Percentiles rank a stretch among this genome's conserved stretches.
Conservation (phyloP, 192 early-diverging fungal genomes). For the Umbelopsis ramanniana region DNA sequence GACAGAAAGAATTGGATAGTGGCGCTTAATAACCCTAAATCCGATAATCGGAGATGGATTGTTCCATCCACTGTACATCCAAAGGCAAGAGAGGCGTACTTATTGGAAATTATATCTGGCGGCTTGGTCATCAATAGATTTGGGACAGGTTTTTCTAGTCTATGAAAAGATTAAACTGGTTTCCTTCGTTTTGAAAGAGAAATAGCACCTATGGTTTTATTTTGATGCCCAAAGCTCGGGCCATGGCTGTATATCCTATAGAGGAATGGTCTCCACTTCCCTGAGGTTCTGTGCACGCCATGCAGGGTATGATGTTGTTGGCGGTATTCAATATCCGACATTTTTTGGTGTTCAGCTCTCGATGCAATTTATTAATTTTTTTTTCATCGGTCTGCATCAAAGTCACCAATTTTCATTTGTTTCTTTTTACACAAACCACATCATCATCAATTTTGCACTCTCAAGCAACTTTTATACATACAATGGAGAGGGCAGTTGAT, state of each 20-base stretch:
- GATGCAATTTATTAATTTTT: background rate
- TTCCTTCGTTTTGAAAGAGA: too few relatives aligned
- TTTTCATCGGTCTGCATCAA: background rate
- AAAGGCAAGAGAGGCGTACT: background rate
- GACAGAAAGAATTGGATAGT: too few relatives aligned
- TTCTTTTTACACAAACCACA: background rate
- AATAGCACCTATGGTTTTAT: too few relatives aligned
- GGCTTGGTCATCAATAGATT: too few relatives aligned
- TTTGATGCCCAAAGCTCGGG: too few relatives aligned
- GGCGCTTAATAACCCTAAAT: background rate
- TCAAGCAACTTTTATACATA: background rate
- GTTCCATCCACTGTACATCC: background rate
- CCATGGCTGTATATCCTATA: too few relatives aligned
- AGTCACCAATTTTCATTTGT: background rate
- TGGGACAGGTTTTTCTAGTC: too few relatives aligned
- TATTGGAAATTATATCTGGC: background rate
- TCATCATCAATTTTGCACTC: too few relatives aligned
- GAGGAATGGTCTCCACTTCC: background rate
- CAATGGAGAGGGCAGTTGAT: background rate
- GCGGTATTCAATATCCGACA: background rate
- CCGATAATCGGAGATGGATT: slow-evolving; percentile 1
- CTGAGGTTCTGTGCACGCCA: background rate
- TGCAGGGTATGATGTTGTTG: background rate
- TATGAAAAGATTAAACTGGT: too few relatives aligned
- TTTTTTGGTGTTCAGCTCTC: background rate